phyloP scores from a whole-genome alignment of 148 eudicot genomes.

The Fallopia convolvulus region DNA sequence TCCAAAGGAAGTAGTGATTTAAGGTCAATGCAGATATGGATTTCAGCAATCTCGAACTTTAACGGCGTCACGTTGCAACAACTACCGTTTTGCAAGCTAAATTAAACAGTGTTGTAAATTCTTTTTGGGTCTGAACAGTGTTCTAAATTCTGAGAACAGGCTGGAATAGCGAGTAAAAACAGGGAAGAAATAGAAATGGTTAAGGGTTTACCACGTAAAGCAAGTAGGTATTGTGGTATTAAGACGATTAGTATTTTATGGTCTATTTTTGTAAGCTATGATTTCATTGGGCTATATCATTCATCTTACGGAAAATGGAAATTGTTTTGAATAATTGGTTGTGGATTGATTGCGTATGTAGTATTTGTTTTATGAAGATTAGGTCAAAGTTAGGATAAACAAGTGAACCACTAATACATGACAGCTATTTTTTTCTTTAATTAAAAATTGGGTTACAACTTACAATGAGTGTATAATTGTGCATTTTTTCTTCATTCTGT shows the following conservation, averaged over 20 bases:
- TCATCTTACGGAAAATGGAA: neutral
- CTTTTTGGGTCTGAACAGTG: too few relatives aligned
- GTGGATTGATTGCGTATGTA: neutral
- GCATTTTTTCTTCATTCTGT: too few relatives aligned
- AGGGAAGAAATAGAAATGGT: too few relatives aligned
- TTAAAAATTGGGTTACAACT: neutral
- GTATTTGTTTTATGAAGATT: neutral
- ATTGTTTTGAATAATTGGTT: neutral
- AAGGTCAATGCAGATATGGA: neutral
- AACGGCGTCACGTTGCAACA: too few relatives aligned
- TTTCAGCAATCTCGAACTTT: neutral
- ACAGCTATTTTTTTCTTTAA: neutral
- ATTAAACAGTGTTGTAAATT: too few relatives aligned
- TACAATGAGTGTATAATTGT: neutral
- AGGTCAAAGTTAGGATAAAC: constrained; percentile 1
- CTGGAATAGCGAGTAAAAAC: too few relatives aligned
- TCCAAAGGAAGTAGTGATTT: neutral
- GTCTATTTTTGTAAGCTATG: neutral
- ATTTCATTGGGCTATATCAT: neutral
- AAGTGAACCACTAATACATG: neutral
- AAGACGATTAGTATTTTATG: neutral
- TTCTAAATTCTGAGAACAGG: too few relatives aligned
- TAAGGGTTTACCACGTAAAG: neutral
- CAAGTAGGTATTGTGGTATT: neutral
- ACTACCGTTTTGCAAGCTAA: too few relatives aligned